Conservation (phyloP, 1,284 basidiomycete species). For the Mycena citricolor region DNA sequence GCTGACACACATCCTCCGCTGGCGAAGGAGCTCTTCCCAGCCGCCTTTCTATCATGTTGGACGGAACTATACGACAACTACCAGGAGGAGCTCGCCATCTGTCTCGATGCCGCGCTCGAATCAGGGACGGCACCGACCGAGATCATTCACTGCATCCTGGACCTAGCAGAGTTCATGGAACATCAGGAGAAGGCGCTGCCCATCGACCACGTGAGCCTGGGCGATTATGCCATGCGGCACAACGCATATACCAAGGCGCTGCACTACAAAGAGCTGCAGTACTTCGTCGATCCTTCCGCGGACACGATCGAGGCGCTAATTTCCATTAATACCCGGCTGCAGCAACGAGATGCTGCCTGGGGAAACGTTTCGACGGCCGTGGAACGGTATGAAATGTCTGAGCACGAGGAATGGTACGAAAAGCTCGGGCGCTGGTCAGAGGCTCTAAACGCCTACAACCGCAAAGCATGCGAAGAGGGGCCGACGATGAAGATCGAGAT, state of each 20-base stretch:
- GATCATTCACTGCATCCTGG: constrained; percentile 91
- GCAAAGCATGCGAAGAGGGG: constrained; percentile 70
- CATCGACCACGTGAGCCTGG: constrained; percentile 91
- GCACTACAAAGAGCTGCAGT: constrained; percentile 99
- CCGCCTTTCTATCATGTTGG: constrained; percentile 98
- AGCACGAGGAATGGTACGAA: constrained; percentile 98
- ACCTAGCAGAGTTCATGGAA: constrained; percentile 99
- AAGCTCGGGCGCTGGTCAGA: constrained; percentile 97
- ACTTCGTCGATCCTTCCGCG: constrained; percentile 87
- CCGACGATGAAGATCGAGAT: constrained; percentile 73
- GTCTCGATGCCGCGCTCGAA: constrained; percentile 89
- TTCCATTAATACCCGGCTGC: constrained; percentile 95
- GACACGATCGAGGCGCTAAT: constrained; percentile 94
- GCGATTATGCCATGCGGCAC: constrained; percentile 92
- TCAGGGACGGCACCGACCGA: constrained; percentile 82
- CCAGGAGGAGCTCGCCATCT: constrained; percentile 90
- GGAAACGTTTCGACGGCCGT: constrained; percentile 83
- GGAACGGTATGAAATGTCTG: constrained; percentile 81
- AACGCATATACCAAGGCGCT: constrained; percentile 97
- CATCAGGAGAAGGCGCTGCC: constrained; percentile 97
- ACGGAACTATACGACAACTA: constrained; percentile 94
- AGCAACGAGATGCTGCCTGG: constrained; percentile 96
- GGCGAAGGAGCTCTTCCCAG: constrained; percentile 95
- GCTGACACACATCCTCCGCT: constrained; percentile 92
- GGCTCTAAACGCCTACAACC: constrained; percentile 86